Conservation (phyloP, 805 yeast species). For the Ogataea chonburiensis region DNA sequence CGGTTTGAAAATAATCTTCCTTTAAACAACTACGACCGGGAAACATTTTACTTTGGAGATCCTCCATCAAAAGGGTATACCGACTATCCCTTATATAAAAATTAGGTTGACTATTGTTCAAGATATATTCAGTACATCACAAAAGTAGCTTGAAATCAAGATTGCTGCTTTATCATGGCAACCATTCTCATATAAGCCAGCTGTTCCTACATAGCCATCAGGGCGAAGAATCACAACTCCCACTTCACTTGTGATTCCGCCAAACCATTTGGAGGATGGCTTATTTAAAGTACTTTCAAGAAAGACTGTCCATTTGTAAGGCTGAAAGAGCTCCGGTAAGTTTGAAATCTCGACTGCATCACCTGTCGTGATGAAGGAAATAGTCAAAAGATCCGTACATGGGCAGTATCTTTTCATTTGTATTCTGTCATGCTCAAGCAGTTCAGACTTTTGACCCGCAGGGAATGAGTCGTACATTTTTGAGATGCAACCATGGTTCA, state of each 20-base stretch:
- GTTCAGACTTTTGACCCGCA: no score
- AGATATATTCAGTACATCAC: background rate
- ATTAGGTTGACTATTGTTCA: no score
- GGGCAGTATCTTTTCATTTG: background rate
- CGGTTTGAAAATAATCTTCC: conserved; percentile 37
- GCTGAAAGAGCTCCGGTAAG: background rate
- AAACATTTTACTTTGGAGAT: conserved; percentile 34
- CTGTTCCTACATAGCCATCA: conserved; percentile 2
- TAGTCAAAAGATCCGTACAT: background rate
- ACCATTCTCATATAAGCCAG: background rate
- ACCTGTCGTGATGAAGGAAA: background rate
- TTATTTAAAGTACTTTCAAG: background rate
- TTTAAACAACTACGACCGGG: conserved; percentile 40
- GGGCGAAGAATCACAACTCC: conserved; percentile 1
- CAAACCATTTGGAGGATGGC: conserved; percentile 1
- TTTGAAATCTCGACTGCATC: background rate
- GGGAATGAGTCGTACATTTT: no score
- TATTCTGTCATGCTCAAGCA: background rate
- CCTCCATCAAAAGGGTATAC: conserved; percentile 4
- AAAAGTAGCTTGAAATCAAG: background rate
- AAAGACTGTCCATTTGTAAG: conserved; percentile 1
- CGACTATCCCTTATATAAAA: background rate
- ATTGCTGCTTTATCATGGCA: background rate
- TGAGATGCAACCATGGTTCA: no score
- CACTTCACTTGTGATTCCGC: background rate